A percentile compares a stretch with the other conserved stretches of the same genome.
Evolutionary conservation across 306 rosid species (phyloP).

Genomic region (Dryas octopetala): DNA sequence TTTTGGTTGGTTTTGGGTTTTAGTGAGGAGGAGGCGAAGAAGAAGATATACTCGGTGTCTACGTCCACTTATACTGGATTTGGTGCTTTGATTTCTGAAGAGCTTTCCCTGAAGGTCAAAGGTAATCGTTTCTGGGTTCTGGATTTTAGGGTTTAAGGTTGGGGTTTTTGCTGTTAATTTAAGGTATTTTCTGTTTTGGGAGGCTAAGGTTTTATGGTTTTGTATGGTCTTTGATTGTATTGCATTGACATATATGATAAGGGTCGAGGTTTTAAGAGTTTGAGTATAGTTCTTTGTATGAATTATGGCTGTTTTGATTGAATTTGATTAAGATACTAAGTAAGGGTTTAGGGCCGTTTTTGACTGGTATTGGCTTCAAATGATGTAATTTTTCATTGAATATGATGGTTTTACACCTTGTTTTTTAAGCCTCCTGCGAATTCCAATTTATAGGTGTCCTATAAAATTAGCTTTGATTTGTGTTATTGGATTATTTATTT

Average conservation of each 20-base stretch:
- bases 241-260: not conserved
- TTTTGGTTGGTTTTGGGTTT: slow-evolving; percentile 4
- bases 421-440: not conserved
- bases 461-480: slow-evolving; percentile 9
- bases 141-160: slow-evolving; percentile 15
- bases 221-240: slow-evolving; percentile 18
- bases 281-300: not conserved
- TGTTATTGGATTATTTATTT: slow-evolving; percentile 9
- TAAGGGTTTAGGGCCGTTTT: not conserved
- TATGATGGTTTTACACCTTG: not conserved
- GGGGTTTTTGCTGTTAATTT: not conserved
- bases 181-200: not conserved
- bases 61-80: slow-evolving; percentile 70
- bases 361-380: not conserved
- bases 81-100: slow-evolving; percentile 88
- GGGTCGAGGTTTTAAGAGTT: slow-evolving; percentile 4
- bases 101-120: slow-evolving; percentile 76
- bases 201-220: slow-evolving; percentile 10
- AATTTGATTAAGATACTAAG: not conserved
- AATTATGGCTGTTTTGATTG: not conserved
- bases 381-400: not conserved
- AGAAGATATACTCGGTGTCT: slow-evolving; percentile 88
- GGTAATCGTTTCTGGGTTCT: slow-evolving; percentile 38
- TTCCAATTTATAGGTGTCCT: not conserved
- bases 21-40: slow-evolving; percentile 90